Conservation (phyloP, 2,329 filamentous ascomycete genomes). For the Sarocladium oryzae region DNA sequence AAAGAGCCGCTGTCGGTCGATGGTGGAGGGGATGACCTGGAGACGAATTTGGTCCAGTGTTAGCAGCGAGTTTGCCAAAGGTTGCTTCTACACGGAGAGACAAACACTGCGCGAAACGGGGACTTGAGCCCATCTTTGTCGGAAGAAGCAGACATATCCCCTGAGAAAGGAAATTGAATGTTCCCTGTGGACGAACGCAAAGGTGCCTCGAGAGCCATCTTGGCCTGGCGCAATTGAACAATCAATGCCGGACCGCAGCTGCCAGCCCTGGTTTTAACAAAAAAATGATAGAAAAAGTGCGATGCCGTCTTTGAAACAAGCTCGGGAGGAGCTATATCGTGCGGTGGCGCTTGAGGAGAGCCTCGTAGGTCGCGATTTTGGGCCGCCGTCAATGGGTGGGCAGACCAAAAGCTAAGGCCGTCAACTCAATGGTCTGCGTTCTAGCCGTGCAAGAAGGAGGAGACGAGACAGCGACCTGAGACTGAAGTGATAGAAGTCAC, state of each 20-base stretch:
- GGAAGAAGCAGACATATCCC: slow-evolving; percentile 47
- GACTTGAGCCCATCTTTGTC: slow-evolving; percentile 43
- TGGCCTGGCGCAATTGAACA: slow-evolving; percentile 3
- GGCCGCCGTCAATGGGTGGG: slow-evolving; percentile 1
- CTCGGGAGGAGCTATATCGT: neutral
- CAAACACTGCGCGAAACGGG: slow-evolving; percentile 48
- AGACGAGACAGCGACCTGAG: neutral
- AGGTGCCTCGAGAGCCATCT: slow-evolving; percentile 42
- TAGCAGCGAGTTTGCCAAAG: too few relatives aligned
- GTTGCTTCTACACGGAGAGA: slow-evolving; percentile 12
- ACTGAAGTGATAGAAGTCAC: neutral
- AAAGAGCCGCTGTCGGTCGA: slow-evolving; percentile 40
- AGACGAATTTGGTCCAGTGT: too few relatives aligned
- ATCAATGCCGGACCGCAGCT: neutral
- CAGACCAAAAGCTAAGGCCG: neutral
- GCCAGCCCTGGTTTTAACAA: neutral
- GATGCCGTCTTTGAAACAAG: neutral
- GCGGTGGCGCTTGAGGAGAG: neutral
- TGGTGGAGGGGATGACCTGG: slow-evolving; percentile 30
- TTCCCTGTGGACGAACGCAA: slow-evolving; percentile 55
- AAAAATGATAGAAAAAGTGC: neutral
- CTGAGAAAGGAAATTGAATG: slow-evolving; percentile 31
- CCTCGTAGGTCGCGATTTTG: slow-evolving; percentile 5
- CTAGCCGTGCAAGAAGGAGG: neutral
- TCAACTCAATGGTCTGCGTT: neutral